phyloP scores from a whole-genome alignment of 2,329 filamentous ascomycete genomes.

The Paecilomyces sp. region DNA sequence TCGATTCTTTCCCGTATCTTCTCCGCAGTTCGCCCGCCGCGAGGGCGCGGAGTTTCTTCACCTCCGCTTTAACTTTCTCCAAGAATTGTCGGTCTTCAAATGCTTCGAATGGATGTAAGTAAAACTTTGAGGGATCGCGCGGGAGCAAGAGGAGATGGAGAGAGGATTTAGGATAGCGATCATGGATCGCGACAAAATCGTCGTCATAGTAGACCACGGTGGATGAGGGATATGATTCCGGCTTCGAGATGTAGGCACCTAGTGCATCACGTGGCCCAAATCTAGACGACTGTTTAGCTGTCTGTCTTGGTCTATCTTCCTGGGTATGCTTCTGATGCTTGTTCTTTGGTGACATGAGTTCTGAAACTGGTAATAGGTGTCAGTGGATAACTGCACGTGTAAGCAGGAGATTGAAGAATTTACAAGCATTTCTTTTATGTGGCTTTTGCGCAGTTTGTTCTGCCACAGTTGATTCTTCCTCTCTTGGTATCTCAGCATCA shows the following conservation, averaged over 20 bases:
- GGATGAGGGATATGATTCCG: conserved; percentile 51
- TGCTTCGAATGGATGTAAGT: conserved; percentile 68
- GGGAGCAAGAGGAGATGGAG: conserved; percentile 86
- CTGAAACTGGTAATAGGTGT: conserved; percentile 35
- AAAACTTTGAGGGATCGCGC: conserved; percentile 54
- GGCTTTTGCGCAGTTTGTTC: conserved; percentile 7
- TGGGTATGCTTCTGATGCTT: conserved; percentile 27
- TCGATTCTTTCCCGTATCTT: conserved; percentile 57
- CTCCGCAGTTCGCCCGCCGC: conserved; percentile 70
- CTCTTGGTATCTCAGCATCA: conserved; percentile 6
- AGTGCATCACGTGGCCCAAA: conserved; percentile 55
- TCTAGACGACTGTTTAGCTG: conserved; percentile 12
- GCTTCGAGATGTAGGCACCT: conserved; percentile 58
- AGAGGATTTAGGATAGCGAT: conserved; percentile 77
- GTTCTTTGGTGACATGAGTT: conserved; percentile 48
- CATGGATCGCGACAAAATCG: conserved; percentile 70
- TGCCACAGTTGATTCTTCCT: conserved; percentile 1
- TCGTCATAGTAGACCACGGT: conserved; percentile 60
- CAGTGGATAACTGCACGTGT: neutral
- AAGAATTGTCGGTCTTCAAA: conserved; percentile 67
- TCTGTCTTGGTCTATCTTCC: conserved; percentile 9
- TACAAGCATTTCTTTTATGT: conserved; percentile 33
- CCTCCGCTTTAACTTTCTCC: conserved; percentile 53
- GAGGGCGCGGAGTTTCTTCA: conserved; percentile 52
- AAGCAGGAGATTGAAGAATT: neutral